These are phyloP conservation scores for Penicillium odoratum DNA, from an alignment of 495 filamentous ascomycete genomes.

Conservation along the genomic window DNA sequence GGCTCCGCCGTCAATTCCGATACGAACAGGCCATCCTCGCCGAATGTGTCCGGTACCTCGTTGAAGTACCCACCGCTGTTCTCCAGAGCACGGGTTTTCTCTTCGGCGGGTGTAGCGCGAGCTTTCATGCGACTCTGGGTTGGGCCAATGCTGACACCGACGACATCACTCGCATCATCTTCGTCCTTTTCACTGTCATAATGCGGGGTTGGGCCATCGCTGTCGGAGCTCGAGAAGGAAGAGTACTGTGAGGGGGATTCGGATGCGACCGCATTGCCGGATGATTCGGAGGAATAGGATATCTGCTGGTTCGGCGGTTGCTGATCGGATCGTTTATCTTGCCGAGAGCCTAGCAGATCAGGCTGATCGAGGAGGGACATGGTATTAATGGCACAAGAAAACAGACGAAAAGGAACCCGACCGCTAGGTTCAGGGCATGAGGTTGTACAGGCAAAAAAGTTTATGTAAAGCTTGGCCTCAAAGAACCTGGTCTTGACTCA, in stretches of 20 bases:
- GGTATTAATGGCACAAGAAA: not conserved
- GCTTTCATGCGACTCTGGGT: slow-evolving; percentile 70
- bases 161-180: slow-evolving; percentile 59
- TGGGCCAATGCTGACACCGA: slow-evolving; percentile 76
- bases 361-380: slow-evolving; percentile 15
- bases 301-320: slow-evolving; percentile 9
- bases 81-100: slow-evolving; percentile 72
- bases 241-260: slow-evolving; percentile 27
- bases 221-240: slow-evolving; percentile 41
- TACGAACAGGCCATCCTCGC: slow-evolving; percentile 33
- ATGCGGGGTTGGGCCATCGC: slow-evolving; percentile 29
- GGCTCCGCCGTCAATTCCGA: slow-evolving; percentile 39
- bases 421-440: slow-evolving; percentile 3
- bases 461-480: not conserved
- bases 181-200: slow-evolving; percentile 29
- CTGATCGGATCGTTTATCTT: not conserved
- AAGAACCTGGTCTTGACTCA: not conserved
- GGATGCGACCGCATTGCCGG: slow-evolving; percentile 20
- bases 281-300: slow-evolving; percentile 26
- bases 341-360: slow-evolving; percentile 1
- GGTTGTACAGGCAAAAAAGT: not conserved
- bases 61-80: slow-evolving; percentile 56
- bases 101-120: slow-evolving; percentile 68
- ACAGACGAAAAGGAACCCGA: not conserved
- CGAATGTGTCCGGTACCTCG: slow-evolving; percentile 25